Base-by-base conservation (phyloP, 805 yeast genomes). In the Zygotorulaspora florentina region DNA sequence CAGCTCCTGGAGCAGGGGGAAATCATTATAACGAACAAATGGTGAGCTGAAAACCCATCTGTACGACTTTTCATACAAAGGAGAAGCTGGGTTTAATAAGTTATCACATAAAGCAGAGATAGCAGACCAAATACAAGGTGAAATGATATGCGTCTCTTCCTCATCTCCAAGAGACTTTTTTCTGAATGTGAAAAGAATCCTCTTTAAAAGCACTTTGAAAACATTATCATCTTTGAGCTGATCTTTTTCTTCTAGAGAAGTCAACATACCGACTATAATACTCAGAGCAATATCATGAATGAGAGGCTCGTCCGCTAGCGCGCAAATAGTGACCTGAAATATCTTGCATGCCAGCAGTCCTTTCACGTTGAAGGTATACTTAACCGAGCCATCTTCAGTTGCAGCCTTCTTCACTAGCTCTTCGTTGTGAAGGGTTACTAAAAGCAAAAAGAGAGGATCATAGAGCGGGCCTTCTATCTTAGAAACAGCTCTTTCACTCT, bases 381-480 rank as follows among this genome's bases (percentile, higher is more conserved):
- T 44, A 39, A 52, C 33, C 12, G 44, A 39, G 7, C 53, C 59
- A 10, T 59, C 65, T 3, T 62, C 68, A 4, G 64, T 66, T 8
- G 61, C 61, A 3, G 58, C 55, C 11, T 66, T 45, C 23, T 59
- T 64, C 35, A 85, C 73, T 27, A 85, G 67, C 50, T 85, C 90
- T 3, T 79, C 81, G 54, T 81, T 85, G 59, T 81, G 83, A 30
- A 84, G 60, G 3, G 83, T 64, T 48, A 82, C 58, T 44, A 84
- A 68, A 49, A 87, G 61, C 30, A 89, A 55, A 56, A 89, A 87
- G 57, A 83, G 81, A n/a, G 81, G 75, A 58, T 87, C 91, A 62
- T 89, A 86, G 6, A 67, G 52, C 0, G 70, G 60, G 13, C 52
- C 50, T 37, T 67, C 67, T 2, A 52, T 44, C 29, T 35, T 30